phyloP scores from a whole-genome alignment of 768 basidiomycete species.

The Lanmaoa rubissima region DNA sequence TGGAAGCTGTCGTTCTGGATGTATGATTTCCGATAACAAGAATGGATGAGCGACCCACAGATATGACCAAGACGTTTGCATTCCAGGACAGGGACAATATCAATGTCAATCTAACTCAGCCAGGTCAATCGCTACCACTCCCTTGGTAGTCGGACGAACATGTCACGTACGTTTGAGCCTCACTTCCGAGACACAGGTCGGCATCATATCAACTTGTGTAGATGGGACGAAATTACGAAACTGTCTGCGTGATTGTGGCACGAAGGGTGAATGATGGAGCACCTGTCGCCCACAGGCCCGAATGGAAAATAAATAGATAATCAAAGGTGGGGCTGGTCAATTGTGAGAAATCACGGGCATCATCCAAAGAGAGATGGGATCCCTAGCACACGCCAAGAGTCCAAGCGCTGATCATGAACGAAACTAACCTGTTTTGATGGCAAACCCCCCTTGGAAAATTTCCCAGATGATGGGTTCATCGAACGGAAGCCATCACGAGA shows the following conservation, averaged over 20 bases:
- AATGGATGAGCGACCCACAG: conserved; percentile 1
- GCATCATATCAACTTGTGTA: background rate
- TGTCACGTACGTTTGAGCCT: conserved; percentile 1
- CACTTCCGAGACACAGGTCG: conserved; percentile 4
- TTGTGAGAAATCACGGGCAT: conserved; percentile 9
- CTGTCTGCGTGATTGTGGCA: conserved; percentile 11
- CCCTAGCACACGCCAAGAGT: background rate
- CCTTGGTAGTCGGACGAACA: conserved; percentile 22
- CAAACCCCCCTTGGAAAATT: background rate
- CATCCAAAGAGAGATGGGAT: conserved; percentile 13
- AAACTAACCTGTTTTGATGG: background rate
- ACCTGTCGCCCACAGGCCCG: conserved; percentile 11
- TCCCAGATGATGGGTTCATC: background rate
- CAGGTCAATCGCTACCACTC: conserved; percentile 8
- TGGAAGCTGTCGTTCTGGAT: background rate
- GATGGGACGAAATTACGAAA: conserved; percentile 17
- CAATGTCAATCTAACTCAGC: conserved; percentile 4
- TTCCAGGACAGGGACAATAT: conserved; percentile 2
- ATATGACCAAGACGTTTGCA: background rate
- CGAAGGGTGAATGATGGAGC: conserved; percentile 8
- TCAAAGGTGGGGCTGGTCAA: background rate
- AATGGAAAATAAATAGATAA: conserved; percentile 6
- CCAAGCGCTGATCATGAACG: conserved; percentile 28
- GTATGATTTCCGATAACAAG: background rate
- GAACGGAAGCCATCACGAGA: background rate